phyloP scores from a whole-genome alignment of 306 rosid genomes.

The Spatholobus suberectus region DNA sequence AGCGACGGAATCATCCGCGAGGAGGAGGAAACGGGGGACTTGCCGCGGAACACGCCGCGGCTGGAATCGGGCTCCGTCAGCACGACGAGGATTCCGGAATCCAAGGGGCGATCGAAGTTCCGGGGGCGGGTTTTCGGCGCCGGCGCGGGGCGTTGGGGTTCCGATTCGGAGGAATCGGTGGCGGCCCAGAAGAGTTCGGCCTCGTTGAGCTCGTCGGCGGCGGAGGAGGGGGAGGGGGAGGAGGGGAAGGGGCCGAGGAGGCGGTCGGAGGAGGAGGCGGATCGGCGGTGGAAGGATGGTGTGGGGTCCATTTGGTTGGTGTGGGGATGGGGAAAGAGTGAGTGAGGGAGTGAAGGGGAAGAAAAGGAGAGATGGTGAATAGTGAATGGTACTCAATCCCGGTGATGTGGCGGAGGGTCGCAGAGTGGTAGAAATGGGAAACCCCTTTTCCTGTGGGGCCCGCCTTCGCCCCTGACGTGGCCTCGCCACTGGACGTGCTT shows the following conservation, averaged over 20 bases:
- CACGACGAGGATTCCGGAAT: slow-evolving; percentile 71
- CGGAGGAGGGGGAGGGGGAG: slow-evolving; percentile 35
- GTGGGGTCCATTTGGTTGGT: slow-evolving; percentile 61
- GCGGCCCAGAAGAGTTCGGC: slow-evolving; percentile 80
- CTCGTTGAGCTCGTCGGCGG: slow-evolving; percentile 67
- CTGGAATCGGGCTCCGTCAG: slow-evolving; percentile 47
- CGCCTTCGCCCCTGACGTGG: background rate
- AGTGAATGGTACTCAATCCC: background rate
- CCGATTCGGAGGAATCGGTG: slow-evolving; percentile 51
- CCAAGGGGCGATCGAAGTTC: slow-evolving; percentile 29
- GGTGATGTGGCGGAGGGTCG: slow-evolving; percentile 63
- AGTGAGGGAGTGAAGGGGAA: background rate
- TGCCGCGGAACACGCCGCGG: slow-evolving; percentile 50
- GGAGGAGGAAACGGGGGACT: slow-evolving; percentile 39
- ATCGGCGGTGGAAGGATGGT: slow-evolving; percentile 55
- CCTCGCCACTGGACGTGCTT: background rate
- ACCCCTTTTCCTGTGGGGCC: slow-evolving; percentile 7
- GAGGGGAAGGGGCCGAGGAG: slow-evolving; percentile 54
- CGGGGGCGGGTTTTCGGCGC: slow-evolving; percentile 5
- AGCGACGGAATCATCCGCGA: slow-evolving; percentile 63
- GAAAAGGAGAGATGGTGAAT: background rate
- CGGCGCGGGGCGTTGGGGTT: slow-evolving; percentile 15
- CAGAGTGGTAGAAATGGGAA: background rate
- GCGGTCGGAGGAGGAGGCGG: slow-evolving; percentile 67
- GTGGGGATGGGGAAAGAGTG: background rate